Percentiles rank a stretch among this genome's conserved stretches.
Evolutionary conservation across 1,284 basidiomycete species (phyloP).

Genomic region (Apiotrichum akiyoshidainum): DNA sequence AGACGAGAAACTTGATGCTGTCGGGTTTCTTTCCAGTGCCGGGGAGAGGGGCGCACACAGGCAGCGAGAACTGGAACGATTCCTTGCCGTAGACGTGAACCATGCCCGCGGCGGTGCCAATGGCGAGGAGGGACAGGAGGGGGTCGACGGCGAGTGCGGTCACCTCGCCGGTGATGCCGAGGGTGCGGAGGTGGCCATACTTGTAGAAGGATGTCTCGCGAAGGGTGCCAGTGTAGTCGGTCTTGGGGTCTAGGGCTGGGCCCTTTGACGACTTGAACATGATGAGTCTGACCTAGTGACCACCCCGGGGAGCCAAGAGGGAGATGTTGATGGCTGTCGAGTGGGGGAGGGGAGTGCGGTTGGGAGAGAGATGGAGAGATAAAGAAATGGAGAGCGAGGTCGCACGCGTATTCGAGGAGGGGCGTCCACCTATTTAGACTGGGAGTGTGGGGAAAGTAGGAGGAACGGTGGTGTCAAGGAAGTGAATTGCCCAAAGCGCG

Average conservation of each 20-base stretch:
- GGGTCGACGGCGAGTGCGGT: slow-evolving; percentile 67
- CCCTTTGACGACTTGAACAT: slow-evolving; percentile 46
- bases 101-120: slow-evolving; percentile 55
- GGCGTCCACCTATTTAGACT: no score
- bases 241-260: slow-evolving; percentile 30
- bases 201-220: slow-evolving; percentile 47
- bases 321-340: neutral
- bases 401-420: no score
- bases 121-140: slow-evolving; percentile 66
- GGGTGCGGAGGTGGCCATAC: slow-evolving; percentile 45
- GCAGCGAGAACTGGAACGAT: slow-evolving; percentile 45
- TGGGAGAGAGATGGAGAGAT: no score
- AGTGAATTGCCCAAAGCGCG: no score
- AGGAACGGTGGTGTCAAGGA: no score
- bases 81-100: slow-evolving; percentile 46
- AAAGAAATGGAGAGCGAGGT: no score
- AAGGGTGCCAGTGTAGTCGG: slow-evolving; percentile 47
- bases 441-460: no score
- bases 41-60: slow-evolving; percentile 16
- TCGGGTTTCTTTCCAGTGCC: slow-evolving; percentile 8
- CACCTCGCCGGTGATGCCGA: slow-evolving; percentile 55
- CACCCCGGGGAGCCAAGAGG: neutral
- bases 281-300: neutral
- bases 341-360: neutral
- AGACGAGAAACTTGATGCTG: slow-evolving; percentile 45